phyloP scores from a whole-genome alignment of 1,139 yeast genomes.

The Pichia sp. region DNA sequence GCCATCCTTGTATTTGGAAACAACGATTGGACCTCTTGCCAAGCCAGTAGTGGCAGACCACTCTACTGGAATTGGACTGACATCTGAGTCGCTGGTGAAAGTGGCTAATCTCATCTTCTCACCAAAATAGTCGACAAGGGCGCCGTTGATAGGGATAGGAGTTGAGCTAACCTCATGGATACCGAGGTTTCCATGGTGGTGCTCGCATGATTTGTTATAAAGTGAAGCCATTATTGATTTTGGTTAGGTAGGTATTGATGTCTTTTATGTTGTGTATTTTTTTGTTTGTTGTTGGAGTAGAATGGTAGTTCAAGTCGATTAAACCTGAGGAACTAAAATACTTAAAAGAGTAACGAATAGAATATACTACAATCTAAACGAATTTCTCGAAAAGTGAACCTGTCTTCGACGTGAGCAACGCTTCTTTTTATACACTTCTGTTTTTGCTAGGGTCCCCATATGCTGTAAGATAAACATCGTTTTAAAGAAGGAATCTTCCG shows the following conservation, averaged over 20 bases:
- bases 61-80: constrained; percentile 43
- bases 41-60: constrained; percentile 50
- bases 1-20: constrained; percentile 49
- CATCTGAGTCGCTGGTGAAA: constrained; percentile 45
- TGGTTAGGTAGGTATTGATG: neutral
- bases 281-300: neutral
- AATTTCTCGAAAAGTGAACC: neutral
- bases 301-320: neutral
- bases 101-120: constrained; percentile 44
- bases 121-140: constrained; percentile 33
- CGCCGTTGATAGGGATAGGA: constrained; percentile 15
- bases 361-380: neutral
- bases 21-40: constrained; percentile 55
- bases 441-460: neutral
- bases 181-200: constrained; percentile 9
- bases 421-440: neutral
- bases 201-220: constrained; percentile 6
- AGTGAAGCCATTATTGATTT: constrained; percentile 8
- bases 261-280: neutral
- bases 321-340: neutral
- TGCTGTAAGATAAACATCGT: neutral
- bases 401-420: neutral
- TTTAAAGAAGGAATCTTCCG: neutral
- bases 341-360: neutral
- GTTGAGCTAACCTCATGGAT: constrained; percentile 15